phyloP scores from a whole-genome alignment of 2,329 filamentous ascomycete species.

The Sphaerostilbella broomeana region DNA sequence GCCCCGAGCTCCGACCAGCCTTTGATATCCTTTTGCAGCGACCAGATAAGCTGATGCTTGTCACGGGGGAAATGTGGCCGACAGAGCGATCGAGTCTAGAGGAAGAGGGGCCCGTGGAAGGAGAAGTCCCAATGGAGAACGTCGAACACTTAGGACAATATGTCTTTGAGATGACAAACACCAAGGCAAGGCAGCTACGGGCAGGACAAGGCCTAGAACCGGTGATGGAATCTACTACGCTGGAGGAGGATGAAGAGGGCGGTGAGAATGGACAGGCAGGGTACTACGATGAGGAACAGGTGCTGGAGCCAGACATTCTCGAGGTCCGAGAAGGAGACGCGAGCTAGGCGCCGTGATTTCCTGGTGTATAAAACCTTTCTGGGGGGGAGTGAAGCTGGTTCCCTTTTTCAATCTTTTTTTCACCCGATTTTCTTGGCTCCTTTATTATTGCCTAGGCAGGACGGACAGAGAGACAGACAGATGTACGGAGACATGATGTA shows the following conservation, averaged over 20 bases:
- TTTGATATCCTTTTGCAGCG: constrained; percentile 72
- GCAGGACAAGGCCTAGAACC: constrained; percentile 29
- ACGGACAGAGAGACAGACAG: too few relatives aligned
- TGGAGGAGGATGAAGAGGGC: too few relatives aligned
- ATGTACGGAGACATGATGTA: too few relatives aligned
- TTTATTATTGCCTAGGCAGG: too few relatives aligned
- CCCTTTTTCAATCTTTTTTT: too few relatives aligned
- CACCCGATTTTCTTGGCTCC: too few relatives aligned
- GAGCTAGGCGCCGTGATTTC: constrained; percentile 4
- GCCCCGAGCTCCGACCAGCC: constrained; percentile 78
- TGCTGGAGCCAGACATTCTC: constrained; percentile 29
- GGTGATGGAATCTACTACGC: constrained; percentile 19
- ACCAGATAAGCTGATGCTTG: constrained; percentile 74
- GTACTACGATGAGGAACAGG: constrained; percentile 26
- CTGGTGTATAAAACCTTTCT: not conserved
- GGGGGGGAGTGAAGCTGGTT: too few relatives aligned
- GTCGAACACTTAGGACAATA: constrained; percentile 95
- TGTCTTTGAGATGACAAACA: constrained; percentile 89
- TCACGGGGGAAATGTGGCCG: constrained; percentile 82
- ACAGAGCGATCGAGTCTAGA: constrained; percentile 47
- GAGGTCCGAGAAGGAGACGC: constrained; percentile 30
- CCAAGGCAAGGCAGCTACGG: constrained; percentile 44
- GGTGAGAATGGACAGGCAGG: constrained; percentile 26
- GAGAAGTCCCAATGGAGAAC: constrained; percentile 71
- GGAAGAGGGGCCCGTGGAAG: constrained; percentile 38